Base-by-base conservation (phyloP, 2,329 filamentous ascomycete species). In the Hymenoscyphus repandus region DNA sequence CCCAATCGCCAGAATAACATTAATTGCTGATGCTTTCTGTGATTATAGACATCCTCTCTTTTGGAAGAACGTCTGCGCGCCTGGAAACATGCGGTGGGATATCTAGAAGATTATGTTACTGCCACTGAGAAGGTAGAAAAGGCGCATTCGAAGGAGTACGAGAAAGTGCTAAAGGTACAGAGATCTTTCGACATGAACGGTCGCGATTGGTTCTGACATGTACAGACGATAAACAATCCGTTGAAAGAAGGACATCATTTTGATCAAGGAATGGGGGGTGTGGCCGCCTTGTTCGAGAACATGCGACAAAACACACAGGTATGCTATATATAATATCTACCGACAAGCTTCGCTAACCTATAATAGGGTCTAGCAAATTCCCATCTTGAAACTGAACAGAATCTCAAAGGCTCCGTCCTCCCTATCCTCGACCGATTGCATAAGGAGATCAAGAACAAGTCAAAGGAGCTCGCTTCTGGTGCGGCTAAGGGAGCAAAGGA, bases 401-500 rank as follows among this genome's bases (percentile, higher is more conserved):
- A 83, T 61, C 78, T 99, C 59, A 95, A 92, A 71, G 85, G 84
- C 53, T 84, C 85, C 12, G 87, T 97, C 30, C 77, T 96, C 17
- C 93, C 92, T 34, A 85, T 92, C 57, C 85, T 99, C 65, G 89
- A 95, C 62, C 86, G 90, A 47, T 77, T 99, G 44, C 91, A 97
- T 74, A 85, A 89, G 68, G 93, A 97, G 69, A 93, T 99, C 76
- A 99, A 97, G 79, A 84, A 87, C 73, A 97, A 97, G 75, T 78
- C 82, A 57, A 97, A 97, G 75, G 91, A 96, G 71, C 79, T 99
- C 45, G 78, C 80, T 39, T 78, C 83, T 55, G 91, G 92, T 7
- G 89, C 88, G 18, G 80, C 83, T 54, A 96, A 95, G 75, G 81
- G 85, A 13, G 83, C 88, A 59, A 99, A 97, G 74, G 83, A 89